Percentiles rank a stretch among this genome's conserved stretches.
Evolutionary conservation across 2,329 filamentous ascomycete species (phyloP).

Genomic region (Coleophoma eucalyptorum): DNA sequence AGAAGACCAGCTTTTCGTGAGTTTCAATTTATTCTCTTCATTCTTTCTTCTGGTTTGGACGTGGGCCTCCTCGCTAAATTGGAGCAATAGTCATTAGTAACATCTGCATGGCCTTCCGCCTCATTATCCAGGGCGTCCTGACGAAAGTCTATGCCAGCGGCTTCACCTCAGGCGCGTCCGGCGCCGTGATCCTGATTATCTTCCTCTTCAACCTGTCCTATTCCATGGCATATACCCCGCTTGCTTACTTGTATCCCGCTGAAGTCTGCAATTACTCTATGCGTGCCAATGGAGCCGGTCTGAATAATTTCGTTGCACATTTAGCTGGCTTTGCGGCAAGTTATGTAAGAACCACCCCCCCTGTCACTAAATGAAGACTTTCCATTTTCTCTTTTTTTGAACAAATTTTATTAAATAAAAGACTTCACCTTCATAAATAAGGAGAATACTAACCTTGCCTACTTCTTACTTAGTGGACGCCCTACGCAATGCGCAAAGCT

Average conservation of each 20-base stretch:
- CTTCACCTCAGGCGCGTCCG: background rate
- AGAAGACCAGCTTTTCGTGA: background rate
- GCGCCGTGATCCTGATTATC: background rate
- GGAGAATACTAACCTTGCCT: too few species aligned
- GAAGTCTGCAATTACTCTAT: slow-evolving; percentile 34
- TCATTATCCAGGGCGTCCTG: background rate
- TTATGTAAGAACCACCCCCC: background rate
- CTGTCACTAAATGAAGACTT: too few species aligned
- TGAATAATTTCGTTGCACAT: slow-evolving; percentile 32
- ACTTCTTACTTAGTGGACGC: too few species aligned
- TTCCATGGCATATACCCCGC: background rate
- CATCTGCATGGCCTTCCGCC: background rate
- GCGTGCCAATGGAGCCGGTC: slow-evolving; percentile 32
- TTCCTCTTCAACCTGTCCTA: background rate
- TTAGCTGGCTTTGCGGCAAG: background rate
- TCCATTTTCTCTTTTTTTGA: too few species aligned
- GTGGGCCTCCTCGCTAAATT: background rate
- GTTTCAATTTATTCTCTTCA: background rate
- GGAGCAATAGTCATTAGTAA: background rate
- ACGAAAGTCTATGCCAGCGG: background rate
- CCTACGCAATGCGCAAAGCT: too few species aligned
- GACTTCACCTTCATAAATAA: too few species aligned
- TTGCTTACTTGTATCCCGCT: slow-evolving; percentile 27
- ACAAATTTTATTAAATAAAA: too few species aligned
- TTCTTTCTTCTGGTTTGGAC: background rate